Evolutionary conservation across 2,329 filamentous ascomycete genomes (phyloP), one percentile per base, ranked within the genome.

Genomic region (Colletotrichum sp.): DNA sequence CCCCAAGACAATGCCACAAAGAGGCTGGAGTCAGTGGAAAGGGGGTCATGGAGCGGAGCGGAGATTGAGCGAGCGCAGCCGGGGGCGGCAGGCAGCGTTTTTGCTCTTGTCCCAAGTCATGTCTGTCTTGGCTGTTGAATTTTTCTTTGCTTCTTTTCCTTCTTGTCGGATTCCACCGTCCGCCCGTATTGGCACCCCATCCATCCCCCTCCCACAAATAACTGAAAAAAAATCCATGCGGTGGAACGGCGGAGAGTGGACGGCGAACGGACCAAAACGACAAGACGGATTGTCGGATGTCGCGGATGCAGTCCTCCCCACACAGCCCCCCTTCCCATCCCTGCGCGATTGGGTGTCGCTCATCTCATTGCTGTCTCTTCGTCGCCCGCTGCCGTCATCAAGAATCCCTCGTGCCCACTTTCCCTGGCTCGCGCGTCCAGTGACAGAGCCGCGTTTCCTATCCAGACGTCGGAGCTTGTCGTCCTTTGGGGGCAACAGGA

Each of bases 201-300:
- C 43, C 43, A 52, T 21, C 43, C 43, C 43, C n/a, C 43, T 52
- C 43, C 43, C 43, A 52, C 43, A 52, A 52, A 52, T 21, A 26
- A 58, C 12, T 8, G 15, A 30, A 61, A 36, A 36, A 58, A 64
- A 28, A 26, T 24, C 6, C 24, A 18, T 24, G 58, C 12, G 43
- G 66, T 48, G 67, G 48, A 70, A 64, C 61, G 32, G 34, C 65
- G 48, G 48, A 48, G 43, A 67, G 43, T 36, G 58, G 38, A 28
- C 65, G 38, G 71, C 57, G 71, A 73, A 73, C 38, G 48, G 61
- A 75, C 61, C 61, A 52, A 55, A 71, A 55, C 57, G 67, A 70
- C 73, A 75, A 73, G 73, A 73, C 70, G 73, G 64, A 38, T 64
- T 64, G 34, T 73, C 73, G 73, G 73, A 73, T 75, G 73, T 73